phyloP scores from a whole-genome alignment of 345 rosid species.

The Noccaea bulbosa region DNA sequence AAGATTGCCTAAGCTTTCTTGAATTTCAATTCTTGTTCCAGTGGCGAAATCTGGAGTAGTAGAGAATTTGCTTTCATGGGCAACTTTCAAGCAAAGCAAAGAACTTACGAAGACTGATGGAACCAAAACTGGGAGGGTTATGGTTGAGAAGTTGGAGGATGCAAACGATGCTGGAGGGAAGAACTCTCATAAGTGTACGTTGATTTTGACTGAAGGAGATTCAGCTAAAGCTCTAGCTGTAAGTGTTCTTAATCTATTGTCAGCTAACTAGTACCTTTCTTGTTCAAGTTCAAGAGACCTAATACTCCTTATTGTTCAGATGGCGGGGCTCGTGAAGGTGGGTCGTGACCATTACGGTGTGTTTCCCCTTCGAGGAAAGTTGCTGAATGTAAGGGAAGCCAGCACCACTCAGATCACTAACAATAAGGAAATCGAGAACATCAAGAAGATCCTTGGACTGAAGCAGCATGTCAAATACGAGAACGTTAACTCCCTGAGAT shows the following conservation, averaged over 20 bases:
- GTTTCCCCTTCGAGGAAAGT: slow-evolving; percentile 91
- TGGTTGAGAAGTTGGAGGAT: slow-evolving; percentile 83
- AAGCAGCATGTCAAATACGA: slow-evolving; percentile 77
- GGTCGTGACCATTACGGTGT: slow-evolving; percentile 80
- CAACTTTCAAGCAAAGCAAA: slow-evolving; percentile 78
- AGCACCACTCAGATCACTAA: slow-evolving; percentile 76
- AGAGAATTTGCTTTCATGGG: slow-evolving; percentile 88
- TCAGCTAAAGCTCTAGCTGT: slow-evolving; percentile 98
- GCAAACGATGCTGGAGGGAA: slow-evolving; percentile 91
- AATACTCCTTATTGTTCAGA: slow-evolving; percentile 47
- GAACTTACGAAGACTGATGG: slow-evolving; percentile 96
- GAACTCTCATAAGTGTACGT: slow-evolving; percentile 74
- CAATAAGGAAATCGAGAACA: slow-evolving; percentile 78
- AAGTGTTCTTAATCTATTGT: slow-evolving; percentile 40
- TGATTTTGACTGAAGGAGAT: slow-evolving; percentile 98
- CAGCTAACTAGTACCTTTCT: background rate
- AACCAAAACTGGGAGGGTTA: slow-evolving; percentile 63
- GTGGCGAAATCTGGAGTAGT: slow-evolving; percentile 84
- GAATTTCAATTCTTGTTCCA: slow-evolving; percentile 41
- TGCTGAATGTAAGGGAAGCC: slow-evolving; percentile 97
- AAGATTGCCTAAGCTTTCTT: background rate
- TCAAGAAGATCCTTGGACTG: slow-evolving; percentile 94
- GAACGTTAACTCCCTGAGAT: slow-evolving; percentile 86
- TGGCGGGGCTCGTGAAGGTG: slow-evolving; percentile 62
- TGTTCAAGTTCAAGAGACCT: slow-evolving; percentile 7